These are phyloP conservation scores for Magnaporthiopsis rhizophila DNA, from an alignment of 2,329 filamentous ascomycete genomes.

Conservation along the genomic window DNA sequence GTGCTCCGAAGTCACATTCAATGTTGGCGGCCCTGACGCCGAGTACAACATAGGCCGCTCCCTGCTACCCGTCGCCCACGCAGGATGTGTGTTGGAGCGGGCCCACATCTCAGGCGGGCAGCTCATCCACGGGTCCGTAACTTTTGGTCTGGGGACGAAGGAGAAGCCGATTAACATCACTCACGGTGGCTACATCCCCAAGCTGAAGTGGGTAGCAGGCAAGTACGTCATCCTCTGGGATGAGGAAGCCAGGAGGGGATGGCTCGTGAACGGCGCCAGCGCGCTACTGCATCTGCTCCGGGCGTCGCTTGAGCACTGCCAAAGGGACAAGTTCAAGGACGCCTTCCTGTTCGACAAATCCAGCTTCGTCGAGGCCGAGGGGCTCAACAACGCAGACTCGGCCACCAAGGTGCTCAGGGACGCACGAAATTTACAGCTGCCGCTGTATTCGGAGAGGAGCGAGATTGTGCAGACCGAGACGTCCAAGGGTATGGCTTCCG, in stretches of 20 bases:
- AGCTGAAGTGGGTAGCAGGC: constrained; percentile 13
- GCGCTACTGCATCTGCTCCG: constrained; percentile 17
- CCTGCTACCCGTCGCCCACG: neutral
- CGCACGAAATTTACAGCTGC: neutral
- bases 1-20: constrained; percentile 1
- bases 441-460: neutral
- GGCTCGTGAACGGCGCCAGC: constrained; percentile 22
- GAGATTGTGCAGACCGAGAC: neutral
- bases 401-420: neutral
- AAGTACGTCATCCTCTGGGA: constrained; percentile 19
- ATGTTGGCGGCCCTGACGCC: neutral
- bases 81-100: neutral
- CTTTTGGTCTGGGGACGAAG: neutral
- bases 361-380: neutral
- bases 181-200: constrained; percentile 7
- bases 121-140: neutral
- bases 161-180: constrained; percentile 4
- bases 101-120: neutral
- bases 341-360: neutral
- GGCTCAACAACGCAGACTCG: neutral
- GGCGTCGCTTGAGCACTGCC: constrained; percentile 12
- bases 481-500: neutral
- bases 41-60: neutral
- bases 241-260: constrained; percentile 19
- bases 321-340: neutral